Percentiles rank a stretch among this genome's conserved stretches.
Conservation (phyloP, 495 filamentous ascomycete genomes). For the Chaetomium fimeti region DNA sequence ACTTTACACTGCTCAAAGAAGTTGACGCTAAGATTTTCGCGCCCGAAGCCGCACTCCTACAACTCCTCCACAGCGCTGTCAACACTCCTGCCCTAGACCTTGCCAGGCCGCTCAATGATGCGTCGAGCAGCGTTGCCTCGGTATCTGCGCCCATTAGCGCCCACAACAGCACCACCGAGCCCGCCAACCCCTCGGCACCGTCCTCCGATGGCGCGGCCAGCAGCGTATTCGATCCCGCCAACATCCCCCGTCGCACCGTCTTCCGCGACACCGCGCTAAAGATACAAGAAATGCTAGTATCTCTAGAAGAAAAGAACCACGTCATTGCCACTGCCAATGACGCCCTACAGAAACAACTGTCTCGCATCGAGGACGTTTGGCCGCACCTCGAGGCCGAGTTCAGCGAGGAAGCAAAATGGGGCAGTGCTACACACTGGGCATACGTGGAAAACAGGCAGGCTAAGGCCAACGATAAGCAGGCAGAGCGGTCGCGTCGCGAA, state of each 20-base stretch:
- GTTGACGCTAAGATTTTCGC: slow-evolving; percentile 91
- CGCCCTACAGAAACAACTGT: slow-evolving; percentile 78
- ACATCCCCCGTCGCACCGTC: slow-evolving; percentile 60
- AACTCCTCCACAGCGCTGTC: slow-evolving; percentile 66
- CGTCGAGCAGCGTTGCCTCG: slow-evolving; percentile 43
- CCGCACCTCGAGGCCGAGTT: slow-evolving; percentile 83
- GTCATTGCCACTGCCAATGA: slow-evolving; percentile 88
- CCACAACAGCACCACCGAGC: slow-evolving; percentile 45
- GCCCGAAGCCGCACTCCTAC: slow-evolving; percentile 67
- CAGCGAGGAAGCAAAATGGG: slow-evolving; percentile 89
- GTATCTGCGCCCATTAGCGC: slow-evolving; percentile 46
- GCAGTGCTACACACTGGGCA: slow-evolving; percentile 91
- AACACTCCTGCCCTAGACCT: slow-evolving; percentile 54
- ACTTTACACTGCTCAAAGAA: slow-evolving; percentile 93
- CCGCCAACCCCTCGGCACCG: slow-evolving; percentile 31
- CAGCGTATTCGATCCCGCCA: slow-evolving; percentile 48
- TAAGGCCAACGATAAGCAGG: slow-evolving; percentile 54
- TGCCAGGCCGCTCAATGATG: slow-evolving; percentile 41
- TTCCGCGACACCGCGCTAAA: slow-evolving; percentile 59
- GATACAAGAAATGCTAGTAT: slow-evolving; percentile 74
- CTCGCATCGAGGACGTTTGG: slow-evolving; percentile 78
- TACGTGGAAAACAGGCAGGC: slow-evolving; percentile 81
- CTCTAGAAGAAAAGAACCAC: slow-evolving; percentile 94
- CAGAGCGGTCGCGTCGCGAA: slow-evolving; percentile 73
- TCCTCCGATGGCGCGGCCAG: slow-evolving; percentile 41